Evolutionary conservation across 371 early-diverging fungal species (phyloP).

Genomic region (Mortierella sp.): DNA sequence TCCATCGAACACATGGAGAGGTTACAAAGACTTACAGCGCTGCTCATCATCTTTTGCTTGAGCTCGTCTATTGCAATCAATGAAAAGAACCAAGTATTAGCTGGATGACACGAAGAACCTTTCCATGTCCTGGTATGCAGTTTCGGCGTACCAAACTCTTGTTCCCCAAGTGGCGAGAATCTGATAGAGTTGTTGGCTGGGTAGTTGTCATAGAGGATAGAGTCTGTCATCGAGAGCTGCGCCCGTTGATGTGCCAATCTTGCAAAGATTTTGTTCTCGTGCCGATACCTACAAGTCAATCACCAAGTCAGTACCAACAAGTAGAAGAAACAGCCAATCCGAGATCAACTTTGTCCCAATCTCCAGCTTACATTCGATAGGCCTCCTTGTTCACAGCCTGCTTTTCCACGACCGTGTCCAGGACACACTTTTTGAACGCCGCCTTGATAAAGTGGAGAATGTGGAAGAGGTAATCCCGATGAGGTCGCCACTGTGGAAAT

Average conservation of each 20-base stretch:
- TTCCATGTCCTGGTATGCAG: too few species aligned
- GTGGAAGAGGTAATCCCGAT: conserved; percentile 85
- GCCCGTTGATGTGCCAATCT: conserved; percentile 86
- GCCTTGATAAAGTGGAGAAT: conserved; percentile 87
- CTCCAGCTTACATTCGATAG: conserved; percentile 68
- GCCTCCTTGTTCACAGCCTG: conserved; percentile 81
- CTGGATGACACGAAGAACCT: background rate
- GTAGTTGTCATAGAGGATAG: conserved; percentile 71
- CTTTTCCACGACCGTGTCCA: conserved; percentile 75
- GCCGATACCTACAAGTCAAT: conserved; percentile 67
- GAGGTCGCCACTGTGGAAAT: conserved; percentile 85
- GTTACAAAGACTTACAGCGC: conserved; percentile 35
- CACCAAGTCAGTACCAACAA: too few species aligned
- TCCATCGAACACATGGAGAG: background rate
- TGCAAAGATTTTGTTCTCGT: conserved; percentile 74
- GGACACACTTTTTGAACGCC: conserved; percentile 80
- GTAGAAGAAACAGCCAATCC: too few species aligned
- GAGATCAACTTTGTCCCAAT: too few species aligned
- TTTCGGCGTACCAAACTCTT: conserved; percentile 61
- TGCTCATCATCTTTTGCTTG: conserved; percentile 61
- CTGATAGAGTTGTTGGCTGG: conserved; percentile 68
- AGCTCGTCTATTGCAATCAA: conserved; percentile 52
- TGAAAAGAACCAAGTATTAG: background rate
- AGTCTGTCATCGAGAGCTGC: conserved; percentile 78
- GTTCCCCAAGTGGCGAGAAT: conserved; percentile 66